Percentiles rank a stretch among this genome's conserved stretches.
Conservation (phyloP, 2,329 filamentous ascomycete species). For the Tolypocladium paradoxum region DNA sequence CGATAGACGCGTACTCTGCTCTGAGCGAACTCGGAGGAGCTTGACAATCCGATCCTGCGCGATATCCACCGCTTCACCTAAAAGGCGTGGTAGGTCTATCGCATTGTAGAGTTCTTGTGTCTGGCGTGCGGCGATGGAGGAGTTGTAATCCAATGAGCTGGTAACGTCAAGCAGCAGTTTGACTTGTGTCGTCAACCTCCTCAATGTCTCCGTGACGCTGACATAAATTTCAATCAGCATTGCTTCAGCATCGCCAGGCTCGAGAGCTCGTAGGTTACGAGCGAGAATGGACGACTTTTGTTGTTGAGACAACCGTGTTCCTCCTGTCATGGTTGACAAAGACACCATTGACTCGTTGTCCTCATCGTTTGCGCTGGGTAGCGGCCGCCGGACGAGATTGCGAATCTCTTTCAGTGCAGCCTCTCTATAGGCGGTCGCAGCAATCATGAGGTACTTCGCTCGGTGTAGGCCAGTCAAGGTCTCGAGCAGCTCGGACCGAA, state of each 20-base stretch:
- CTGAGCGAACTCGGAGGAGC: constrained; percentile 64
- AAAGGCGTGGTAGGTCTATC: constrained; percentile 65
- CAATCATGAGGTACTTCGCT: constrained; percentile 67
- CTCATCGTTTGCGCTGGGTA: constrained; percentile 90
- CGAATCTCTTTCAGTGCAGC: constrained; percentile 78
- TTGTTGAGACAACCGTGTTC: constrained; percentile 61
- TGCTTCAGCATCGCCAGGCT: constrained; percentile 72
- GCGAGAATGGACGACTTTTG: constrained; percentile 86
- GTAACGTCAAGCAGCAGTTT: constrained; percentile 94
- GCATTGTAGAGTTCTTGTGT: constrained; percentile 62
- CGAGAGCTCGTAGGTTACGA: constrained; percentile 74
- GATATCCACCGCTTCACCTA: constrained; percentile 70
- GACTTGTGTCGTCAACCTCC: constrained; percentile 77
- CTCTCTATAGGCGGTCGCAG: constrained; percentile 79
- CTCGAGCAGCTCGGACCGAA: constrained; percentile 59
- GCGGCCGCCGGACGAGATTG: constrained; percentile 67
- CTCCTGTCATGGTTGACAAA: constrained; percentile 61
- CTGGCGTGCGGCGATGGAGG: constrained; percentile 44
- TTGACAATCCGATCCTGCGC: constrained; percentile 69
- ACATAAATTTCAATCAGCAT: constrained; percentile 77
- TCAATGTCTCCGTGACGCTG: constrained; percentile 76
- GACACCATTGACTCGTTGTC: constrained; percentile 87
- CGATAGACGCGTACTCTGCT: constrained; percentile 58
- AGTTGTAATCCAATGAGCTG: constrained; percentile 48
- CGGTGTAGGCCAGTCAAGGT: constrained; percentile 71